Percentiles rank a stretch among this genome's conserved stretches.
Evolutionary conservation across 2,329 filamentous ascomycete genomes (phyloP).

Genomic region (Diaporthe nobilis): DNA sequence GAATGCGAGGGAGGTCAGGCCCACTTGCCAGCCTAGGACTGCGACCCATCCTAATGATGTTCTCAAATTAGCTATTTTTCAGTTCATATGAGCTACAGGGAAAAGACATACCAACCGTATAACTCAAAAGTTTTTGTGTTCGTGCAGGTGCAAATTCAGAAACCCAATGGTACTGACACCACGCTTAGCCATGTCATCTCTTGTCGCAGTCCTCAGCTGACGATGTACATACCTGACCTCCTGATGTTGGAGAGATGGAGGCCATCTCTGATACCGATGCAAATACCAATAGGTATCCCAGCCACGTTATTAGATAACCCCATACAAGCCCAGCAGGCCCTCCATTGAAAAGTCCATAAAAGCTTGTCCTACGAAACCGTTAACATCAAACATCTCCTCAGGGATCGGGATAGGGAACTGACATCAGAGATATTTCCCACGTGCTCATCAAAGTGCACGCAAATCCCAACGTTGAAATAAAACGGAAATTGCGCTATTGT

Average conservation of each 20-base stretch:
- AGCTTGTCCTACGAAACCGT: slow-evolving; percentile 48
- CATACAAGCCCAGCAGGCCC: slow-evolving; percentile 68
- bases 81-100: neutral
- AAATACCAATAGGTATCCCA: slow-evolving; percentile 61
- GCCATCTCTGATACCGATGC: slow-evolving; percentile 57
- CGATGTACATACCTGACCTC: slow-evolving; percentile 7
- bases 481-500: slow-evolving; percentile 62
- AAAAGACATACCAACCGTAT: slow-evolving; percentile 58
- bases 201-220: neutral
- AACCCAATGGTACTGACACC: slow-evolving; percentile 73
- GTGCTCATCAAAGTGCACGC: slow-evolving; percentile 66
- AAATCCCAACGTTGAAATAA: slow-evolving; percentile 66
- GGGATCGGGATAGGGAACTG: slow-evolving; percentile 28
- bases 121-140: slow-evolving; percentile 67
- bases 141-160: slow-evolving; percentile 64
- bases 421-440: slow-evolving; percentile 65
- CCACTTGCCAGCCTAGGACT: slow-evolving; percentile 62
- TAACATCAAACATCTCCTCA: neutral
- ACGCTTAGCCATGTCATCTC: slow-evolving; percentile 58
- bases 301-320: slow-evolving; percentile 63
- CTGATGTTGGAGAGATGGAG: slow-evolving; percentile 51
- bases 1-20: slow-evolving; percentile 55
- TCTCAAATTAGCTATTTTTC: neutral
- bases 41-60: slow-evolving; percentile 59
- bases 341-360: slow-evolving; percentile 61